phyloP scores from a whole-genome alignment of 345 rosid species.

The Mallotus nudiflorus region DNA sequence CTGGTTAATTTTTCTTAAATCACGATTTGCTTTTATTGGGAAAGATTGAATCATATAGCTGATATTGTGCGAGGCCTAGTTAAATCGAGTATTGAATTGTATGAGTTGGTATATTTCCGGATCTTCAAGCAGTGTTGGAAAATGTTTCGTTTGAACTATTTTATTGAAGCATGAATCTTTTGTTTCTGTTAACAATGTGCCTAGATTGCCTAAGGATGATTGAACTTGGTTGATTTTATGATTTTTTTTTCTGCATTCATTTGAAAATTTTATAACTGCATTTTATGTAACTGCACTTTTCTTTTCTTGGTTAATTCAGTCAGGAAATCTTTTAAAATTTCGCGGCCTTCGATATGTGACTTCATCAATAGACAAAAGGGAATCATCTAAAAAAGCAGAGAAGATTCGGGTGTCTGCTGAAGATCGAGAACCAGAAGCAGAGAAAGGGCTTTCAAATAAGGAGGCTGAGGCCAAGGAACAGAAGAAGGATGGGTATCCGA shows the following conservation, averaged over 20 bases:
- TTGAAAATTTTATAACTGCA: background rate
- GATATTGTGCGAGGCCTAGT: no score
- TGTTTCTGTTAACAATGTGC: background rate
- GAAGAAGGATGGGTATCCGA: slow-evolving; percentile 35
- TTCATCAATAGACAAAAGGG: slow-evolving; percentile 74
- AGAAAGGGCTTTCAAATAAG: slow-evolving; percentile 24
- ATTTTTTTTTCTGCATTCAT: no score
- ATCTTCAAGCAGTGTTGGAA: no score
- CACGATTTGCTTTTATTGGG: no score
- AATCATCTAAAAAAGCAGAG: slow-evolving; percentile 43
- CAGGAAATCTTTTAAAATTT: slow-evolving; percentile 56
- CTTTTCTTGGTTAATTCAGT: slow-evolving; percentile 40
- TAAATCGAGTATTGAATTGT: no score
- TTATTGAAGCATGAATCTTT: no score
- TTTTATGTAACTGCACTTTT: slow-evolving; percentile 8
- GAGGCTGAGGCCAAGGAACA: slow-evolving; percentile 33
- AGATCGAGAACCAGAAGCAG: slow-evolving; percentile 39
- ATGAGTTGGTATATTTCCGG: no score
- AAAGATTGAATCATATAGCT: no score
- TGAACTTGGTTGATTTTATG: no score
- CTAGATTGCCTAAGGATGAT: background rate
- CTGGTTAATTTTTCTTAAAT: no score
- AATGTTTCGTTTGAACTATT: no score
- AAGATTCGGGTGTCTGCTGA: slow-evolving; percentile 38
- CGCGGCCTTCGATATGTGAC: slow-evolving; percentile 65